phyloP scores from a whole-genome alignment of 1,284 basidiomycete genomes.

The Puccinia polysora region DNA sequence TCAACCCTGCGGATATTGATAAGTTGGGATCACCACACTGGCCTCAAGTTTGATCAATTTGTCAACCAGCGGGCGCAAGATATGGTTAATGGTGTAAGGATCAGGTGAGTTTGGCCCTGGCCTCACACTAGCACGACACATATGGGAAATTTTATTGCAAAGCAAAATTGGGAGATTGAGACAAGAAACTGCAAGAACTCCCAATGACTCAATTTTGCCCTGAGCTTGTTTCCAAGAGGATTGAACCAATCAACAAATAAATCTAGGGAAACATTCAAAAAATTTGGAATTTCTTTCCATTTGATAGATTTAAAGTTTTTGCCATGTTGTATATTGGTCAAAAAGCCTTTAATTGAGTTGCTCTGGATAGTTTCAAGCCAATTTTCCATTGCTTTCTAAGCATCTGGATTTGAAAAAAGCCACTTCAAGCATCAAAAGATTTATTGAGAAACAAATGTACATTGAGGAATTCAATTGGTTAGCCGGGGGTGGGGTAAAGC shows the following conservation, averaged over 20 bases:
- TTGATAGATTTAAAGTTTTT: not conserved
- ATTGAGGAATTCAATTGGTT: too few species aligned
- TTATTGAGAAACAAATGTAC: too few species aligned
- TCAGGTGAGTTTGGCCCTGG: conserved; percentile 11
- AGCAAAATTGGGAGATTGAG: conserved; percentile 9
- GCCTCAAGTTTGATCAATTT: conserved; percentile 9
- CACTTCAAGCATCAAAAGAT: too few species aligned
- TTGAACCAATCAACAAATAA: conserved; percentile 40
- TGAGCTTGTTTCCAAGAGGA: conserved; percentile 14
- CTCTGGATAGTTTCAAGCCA: not conserved
- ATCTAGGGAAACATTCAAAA: not conserved
- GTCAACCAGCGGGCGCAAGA: conserved; percentile 23
- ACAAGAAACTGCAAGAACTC: conserved; percentile 11
- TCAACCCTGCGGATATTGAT: not conserved
- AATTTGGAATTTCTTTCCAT: not conserved
- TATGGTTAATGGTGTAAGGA: conserved; percentile 14
- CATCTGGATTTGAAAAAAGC: not conserved
- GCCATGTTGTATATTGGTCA: conserved; percentile 10
- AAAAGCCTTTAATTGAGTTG: not conserved
- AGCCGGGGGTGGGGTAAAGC: too few species aligned
- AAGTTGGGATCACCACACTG: not conserved
- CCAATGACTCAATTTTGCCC: not conserved
- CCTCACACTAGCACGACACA: not conserved
- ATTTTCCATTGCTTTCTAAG: not conserved
- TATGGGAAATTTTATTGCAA: conserved; percentile 7